Conservation (phyloP, 306 rosid genomes). For the Lathyrus sativus region DNA sequence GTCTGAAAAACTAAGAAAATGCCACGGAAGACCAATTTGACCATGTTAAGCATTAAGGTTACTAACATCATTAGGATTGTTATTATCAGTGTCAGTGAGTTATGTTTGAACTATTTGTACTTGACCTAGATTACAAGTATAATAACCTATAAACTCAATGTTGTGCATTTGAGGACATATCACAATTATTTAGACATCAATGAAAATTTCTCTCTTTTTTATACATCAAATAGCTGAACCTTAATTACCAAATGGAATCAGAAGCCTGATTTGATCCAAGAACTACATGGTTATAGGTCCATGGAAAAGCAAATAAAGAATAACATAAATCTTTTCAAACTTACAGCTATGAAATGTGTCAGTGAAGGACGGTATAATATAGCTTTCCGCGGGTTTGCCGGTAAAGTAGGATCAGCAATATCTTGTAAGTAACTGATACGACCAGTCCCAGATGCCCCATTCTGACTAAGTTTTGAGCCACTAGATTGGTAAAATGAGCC, state of each 20-base stretch:
- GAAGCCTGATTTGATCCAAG: background rate
- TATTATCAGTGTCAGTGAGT: background rate
- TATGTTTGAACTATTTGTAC: slow-evolving; percentile 7
- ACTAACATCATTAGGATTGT: background rate
- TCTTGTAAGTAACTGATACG: slow-evolving; percentile 75
- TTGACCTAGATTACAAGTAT: slow-evolving; percentile 6
- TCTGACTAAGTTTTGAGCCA: slow-evolving; percentile 60
- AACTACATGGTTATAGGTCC: background rate
- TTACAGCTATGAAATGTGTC: slow-evolving; percentile 90
- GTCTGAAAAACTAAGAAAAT: background rate
- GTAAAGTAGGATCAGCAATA: slow-evolving; percentile 88
- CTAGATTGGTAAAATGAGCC: slow-evolving; percentile 79
- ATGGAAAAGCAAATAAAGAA: slow-evolving; percentile 27
- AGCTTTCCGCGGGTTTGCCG: slow-evolving; percentile 87
- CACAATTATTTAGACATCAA: background rate
- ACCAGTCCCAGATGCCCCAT: slow-evolving; percentile 62
- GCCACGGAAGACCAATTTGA: background rate
- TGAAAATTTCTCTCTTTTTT: background rate
- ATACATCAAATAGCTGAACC: slow-evolving; percentile 21
- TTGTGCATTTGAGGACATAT: slow-evolving; percentile 1
- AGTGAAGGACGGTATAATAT: slow-evolving; percentile 79
- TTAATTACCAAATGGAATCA: background rate
- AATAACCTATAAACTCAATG: background rate
- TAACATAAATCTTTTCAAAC: slow-evolving; percentile 43
- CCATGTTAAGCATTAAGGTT: background rate